Conservation (phyloP, 2,329 filamentous ascomycete genomes). For the Botrytis cinerea region DNA sequence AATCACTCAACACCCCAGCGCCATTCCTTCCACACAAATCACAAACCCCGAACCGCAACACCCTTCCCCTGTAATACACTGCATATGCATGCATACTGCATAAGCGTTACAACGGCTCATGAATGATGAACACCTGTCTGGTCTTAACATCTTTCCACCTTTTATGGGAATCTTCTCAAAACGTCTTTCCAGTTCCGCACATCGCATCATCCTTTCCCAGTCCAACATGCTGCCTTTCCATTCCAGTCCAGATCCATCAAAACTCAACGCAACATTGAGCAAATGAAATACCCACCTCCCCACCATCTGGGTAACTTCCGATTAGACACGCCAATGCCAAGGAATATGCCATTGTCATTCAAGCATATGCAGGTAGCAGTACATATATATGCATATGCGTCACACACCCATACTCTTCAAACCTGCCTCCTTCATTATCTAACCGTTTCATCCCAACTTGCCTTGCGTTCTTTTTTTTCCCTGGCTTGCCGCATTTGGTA, state of each 20-base stretch:
- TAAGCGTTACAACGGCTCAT: constrained; percentile 1
- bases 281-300: neutral
- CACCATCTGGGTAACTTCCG: constrained; percentile 2
- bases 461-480: neutral
- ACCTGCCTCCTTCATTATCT: constrained; percentile 6
- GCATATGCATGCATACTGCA: constrained; percentile 16
- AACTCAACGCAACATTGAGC: neutral
- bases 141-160: neutral
- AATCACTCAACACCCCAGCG: constrained; percentile 1
- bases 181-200: neutral
- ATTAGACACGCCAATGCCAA: constrained; percentile 9
- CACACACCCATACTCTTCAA: constrained; percentile 1
- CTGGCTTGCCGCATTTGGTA: neutral
- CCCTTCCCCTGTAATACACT: constrained; percentile 12
- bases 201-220: neutral
- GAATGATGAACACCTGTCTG: constrained; percentile 1
- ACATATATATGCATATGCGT: constrained; percentile 8
- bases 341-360: constrained; percentile 12
- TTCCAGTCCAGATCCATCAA: neutral
- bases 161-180: neutral
- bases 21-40: neutral
- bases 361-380: constrained; percentile 15
- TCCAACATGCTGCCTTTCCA: neutral
- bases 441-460: neutral
- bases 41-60: neutral